A percentile compares a stretch with the other conserved stretches of the same genome.
phyloP scores from a whole-genome alignment of 140 eudicot species.

The Ambrosia hybrid region DNA sequence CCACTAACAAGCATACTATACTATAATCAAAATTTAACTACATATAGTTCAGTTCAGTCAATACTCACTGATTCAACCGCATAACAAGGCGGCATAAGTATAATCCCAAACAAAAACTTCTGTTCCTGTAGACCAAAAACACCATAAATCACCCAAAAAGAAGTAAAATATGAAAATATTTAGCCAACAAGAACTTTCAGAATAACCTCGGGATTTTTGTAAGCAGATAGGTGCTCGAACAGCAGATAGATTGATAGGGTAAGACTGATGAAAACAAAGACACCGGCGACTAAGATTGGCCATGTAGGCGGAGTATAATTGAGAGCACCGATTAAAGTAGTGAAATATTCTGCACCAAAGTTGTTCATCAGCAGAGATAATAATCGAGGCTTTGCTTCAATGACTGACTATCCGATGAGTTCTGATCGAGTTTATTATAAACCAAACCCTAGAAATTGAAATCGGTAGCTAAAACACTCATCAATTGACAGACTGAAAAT shows the following conservation, averaged over 20 bases:
- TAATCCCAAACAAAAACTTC: conserved; percentile 86
- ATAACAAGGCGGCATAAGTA: conserved; percentile 95
- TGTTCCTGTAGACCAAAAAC: conserved; percentile 64
- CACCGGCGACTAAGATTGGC: conserved; percentile 75
- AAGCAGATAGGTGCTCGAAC: conserved; percentile 81
- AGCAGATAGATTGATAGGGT: conserved; percentile 80
- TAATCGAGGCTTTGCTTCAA: conserved; percentile 22
- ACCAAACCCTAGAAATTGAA: conserved; percentile 1
- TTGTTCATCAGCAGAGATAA: conserved; percentile 53
- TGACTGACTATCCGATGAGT: not conserved
- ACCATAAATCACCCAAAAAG: not conserved
- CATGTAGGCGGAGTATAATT: conserved; percentile 62
- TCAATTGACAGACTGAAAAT: not conserved
- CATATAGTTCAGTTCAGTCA: not conserved
- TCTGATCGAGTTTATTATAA: conserved; percentile 3
- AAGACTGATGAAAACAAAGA: conserved; percentile 60
- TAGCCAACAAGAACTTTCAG: not conserved
- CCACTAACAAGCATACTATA: not conserved
- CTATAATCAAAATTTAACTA: not conserved
- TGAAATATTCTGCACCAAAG: conserved; percentile 33
- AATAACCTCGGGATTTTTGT: conserved; percentile 92
- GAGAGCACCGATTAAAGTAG: conserved; percentile 22
- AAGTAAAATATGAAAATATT: not conserved
- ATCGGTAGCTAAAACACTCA: conserved; percentile 4
- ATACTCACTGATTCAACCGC: conserved; percentile 91